phyloP scores from a whole-genome alignment of 768 basidiomycete species.

The Pisolithus sp. region DNA sequence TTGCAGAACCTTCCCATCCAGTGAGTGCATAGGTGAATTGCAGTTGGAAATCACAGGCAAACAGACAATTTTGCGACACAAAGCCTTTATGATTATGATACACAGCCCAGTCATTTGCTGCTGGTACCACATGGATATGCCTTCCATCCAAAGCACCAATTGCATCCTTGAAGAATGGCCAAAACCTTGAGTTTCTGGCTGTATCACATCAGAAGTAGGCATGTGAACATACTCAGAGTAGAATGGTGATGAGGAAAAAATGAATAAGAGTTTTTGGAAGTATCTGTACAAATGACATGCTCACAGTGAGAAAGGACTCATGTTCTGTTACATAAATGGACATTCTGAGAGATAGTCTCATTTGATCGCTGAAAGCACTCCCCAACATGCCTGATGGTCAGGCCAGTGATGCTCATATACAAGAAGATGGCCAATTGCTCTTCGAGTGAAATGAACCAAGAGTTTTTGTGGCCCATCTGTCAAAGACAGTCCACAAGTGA shows the following conservation, averaged over 20 bases:
- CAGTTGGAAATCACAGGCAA: background rate
- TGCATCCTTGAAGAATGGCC: background rate
- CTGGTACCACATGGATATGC: background rate
- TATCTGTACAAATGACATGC: background rate
- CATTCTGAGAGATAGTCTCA: background rate
- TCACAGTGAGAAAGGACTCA: background rate
- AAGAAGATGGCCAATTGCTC: background rate
- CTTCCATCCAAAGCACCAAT: background rate
- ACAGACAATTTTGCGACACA: background rate
- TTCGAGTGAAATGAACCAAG: background rate
- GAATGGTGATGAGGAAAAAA: background rate
- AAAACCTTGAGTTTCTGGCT: background rate
- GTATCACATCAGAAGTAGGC: background rate
- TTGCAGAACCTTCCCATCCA: background rate
- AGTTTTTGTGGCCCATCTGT: background rate
- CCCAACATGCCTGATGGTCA: background rate
- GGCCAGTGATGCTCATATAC: background rate
- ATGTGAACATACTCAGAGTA: background rate
- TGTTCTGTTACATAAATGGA: background rate
- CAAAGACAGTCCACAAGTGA: constrained; percentile 1
- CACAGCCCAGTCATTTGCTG: background rate
- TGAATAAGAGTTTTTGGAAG: background rate
- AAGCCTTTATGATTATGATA: background rate
- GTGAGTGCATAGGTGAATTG: background rate
- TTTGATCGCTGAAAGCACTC: background rate